phyloP scores from a whole-genome alignment of 495 filamentous ascomycete genomes.

The Rostrohypoxylon terebratum region DNA sequence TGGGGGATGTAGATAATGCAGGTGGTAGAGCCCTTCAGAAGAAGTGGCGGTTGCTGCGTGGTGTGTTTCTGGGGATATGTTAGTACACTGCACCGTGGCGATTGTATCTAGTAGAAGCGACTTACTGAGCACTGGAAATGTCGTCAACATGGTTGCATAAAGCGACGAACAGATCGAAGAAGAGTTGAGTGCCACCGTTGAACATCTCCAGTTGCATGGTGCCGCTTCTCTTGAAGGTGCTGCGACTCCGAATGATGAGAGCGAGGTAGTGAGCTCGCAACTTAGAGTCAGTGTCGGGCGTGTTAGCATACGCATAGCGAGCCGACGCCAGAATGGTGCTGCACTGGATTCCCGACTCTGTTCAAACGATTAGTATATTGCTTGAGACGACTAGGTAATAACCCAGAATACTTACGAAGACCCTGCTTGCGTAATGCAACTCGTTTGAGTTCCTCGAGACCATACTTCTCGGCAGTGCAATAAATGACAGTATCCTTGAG shows the following conservation, averaged over 20 bases:
- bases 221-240: conserved; percentile 90
- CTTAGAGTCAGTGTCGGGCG: conserved; percentile 87
- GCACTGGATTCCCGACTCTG: conserved; percentile 81
- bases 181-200: conserved; percentile 79
- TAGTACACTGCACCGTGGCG: background rate
- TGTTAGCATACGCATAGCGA: conserved; percentile 88
- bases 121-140: conserved; percentile 63
- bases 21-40: conserved; percentile 30
- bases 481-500: conserved; percentile 92
- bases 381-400: background rate
- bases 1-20: conserved; percentile 23
- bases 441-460: conserved; percentile 82
- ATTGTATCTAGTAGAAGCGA: background rate
- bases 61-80: conserved; percentile 48
- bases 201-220: conserved; percentile 99
- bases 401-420: conserved; percentile 59
- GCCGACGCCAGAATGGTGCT: conserved; percentile 86
- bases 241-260: conserved; percentile 84
- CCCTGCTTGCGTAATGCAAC: conserved; percentile 88
- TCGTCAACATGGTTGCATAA: conserved; percentile 89
- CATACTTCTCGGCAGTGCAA: conserved; percentile 85
- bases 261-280: conserved; percentile 92
- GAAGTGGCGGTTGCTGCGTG: conserved; percentile 55
- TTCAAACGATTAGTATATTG: conserved; percentile 29
- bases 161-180: conserved; percentile 94